Percentiles rank a stretch among this genome's conserved stretches.
phyloP scores from a whole-genome alignment of 2,329 filamentous ascomycete genomes.

The Graphium sp. region DNA sequence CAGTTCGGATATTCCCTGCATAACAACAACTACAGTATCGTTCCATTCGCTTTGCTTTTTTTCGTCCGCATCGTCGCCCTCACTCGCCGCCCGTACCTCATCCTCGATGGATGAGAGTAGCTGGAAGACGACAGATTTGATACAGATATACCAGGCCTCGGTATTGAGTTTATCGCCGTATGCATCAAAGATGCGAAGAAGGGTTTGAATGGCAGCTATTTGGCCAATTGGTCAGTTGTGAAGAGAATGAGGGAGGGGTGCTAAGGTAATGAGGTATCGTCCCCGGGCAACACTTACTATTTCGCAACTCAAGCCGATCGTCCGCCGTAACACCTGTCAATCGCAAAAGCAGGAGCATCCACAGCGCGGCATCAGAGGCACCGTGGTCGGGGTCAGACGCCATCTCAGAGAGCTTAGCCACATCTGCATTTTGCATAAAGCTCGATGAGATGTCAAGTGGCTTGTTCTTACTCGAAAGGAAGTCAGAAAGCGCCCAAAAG shows the following conservation, averaged over 20 bases:
- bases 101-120: constrained; percentile 55
- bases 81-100: constrained; percentile 25
- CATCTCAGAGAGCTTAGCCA: constrained; percentile 33
- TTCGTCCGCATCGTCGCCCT: constrained; percentile 18
- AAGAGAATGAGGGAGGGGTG: too few species aligned
- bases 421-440: constrained; percentile 32
- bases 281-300: constrained; percentile 30
- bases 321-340: constrained; percentile 58
- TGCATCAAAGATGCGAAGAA: constrained; percentile 81
- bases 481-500: constrained; percentile 91
- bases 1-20: constrained; percentile 56
- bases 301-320: constrained; percentile 57
- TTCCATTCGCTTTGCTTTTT: constrained; percentile 43
- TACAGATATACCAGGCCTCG: constrained; percentile 68
- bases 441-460: constrained; percentile 40
- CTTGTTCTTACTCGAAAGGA: constrained; percentile 46
- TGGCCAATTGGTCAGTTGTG: too few species aligned
- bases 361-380: constrained; percentile 54
- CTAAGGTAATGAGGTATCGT: not conserved
- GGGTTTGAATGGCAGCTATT: constrained; percentile 70
- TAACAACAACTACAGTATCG: constrained; percentile 57
- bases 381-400: constrained; percentile 41
- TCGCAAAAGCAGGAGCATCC: constrained; percentile 60
- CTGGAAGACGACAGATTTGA: constrained; percentile 65
- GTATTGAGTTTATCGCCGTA: constrained; percentile 68